phyloP scores from a whole-genome alignment of 306 rosid species.

The Lablab purpureus region DNA sequence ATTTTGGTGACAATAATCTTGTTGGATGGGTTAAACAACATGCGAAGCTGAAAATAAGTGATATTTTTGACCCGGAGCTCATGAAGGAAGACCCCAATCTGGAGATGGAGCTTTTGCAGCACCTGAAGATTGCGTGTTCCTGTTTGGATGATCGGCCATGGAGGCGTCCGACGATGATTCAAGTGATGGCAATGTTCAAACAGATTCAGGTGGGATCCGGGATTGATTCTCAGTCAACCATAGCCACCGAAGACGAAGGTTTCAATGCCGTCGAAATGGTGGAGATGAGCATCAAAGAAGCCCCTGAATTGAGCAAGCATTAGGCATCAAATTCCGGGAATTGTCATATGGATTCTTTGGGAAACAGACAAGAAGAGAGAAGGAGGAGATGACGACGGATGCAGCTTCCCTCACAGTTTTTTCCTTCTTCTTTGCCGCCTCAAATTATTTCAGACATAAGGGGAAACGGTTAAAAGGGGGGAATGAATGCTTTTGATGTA shows the following conservation, averaged over 20 bases:
- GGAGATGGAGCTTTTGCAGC: slow-evolving; percentile 87
- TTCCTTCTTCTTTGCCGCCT: slow-evolving; percentile 58
- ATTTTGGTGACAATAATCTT: slow-evolving; percentile 96
- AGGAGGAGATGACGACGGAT: slow-evolving; percentile 53
- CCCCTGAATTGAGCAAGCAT: slow-evolving; percentile 73
- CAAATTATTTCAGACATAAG: slow-evolving; percentile 37
- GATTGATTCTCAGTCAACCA: slow-evolving; percentile 83
- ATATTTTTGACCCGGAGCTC: slow-evolving; percentile 85
- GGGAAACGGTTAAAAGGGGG: slow-evolving; percentile 49
- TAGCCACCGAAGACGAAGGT: slow-evolving; percentile 67
- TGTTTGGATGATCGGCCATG: slow-evolving; percentile 87
- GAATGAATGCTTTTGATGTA: slow-evolving; percentile 70
- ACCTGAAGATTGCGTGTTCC: slow-evolving; percentile 81
- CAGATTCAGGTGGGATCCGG: slow-evolving; percentile 94
- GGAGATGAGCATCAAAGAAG: slow-evolving; percentile 92
- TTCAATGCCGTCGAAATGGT: slow-evolving; percentile 70
- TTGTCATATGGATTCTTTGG: slow-evolving; percentile 49
- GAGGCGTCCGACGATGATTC: slow-evolving; percentile 90
- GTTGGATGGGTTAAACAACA: slow-evolving; percentile 99
- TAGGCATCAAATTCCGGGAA: slow-evolving; percentile 40
- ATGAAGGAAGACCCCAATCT: slow-evolving; percentile 83
- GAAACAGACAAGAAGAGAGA: slow-evolving; percentile 47
- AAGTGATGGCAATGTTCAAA: slow-evolving; percentile 93
- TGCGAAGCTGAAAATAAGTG: slow-evolving; percentile 73
- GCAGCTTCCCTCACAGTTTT: slow-evolving; percentile 57